These are phyloP conservation scores for Skeletonema potamos DNA, from an alignment of 108 stramenopile genomes.

Conservation along the genomic window DNA sequence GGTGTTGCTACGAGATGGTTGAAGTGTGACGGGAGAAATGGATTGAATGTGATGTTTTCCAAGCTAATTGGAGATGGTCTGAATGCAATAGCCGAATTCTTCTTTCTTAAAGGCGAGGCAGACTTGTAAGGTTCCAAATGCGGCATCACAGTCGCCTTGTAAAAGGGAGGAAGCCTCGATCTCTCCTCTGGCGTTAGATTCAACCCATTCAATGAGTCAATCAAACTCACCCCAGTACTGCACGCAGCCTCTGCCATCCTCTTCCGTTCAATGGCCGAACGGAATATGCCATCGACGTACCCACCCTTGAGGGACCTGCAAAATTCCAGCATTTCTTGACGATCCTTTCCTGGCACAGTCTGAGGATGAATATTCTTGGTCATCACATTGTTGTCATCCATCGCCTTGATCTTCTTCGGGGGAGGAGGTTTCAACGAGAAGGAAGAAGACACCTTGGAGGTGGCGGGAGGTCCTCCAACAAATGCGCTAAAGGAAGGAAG, in stretches of 20 bases:
- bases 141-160: slow-evolving; percentile 18
- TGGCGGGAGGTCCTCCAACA: neutral
- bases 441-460: neutral
- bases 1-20: neutral
- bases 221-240: slow-evolving; percentile 25
- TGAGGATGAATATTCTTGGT: slow-evolving; percentile 8
- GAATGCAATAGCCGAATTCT: neutral
- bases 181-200: slow-evolving; percentile 61
- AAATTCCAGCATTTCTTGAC: slow-evolving; percentile 49
- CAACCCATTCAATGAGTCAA: slow-evolving; percentile 49
- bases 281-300: slow-evolving; percentile 68
- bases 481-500: neutral
- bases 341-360: slow-evolving; percentile 31
- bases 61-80: neutral
- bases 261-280: slow-evolving; percentile 70
- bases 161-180: slow-evolving; percentile 47
- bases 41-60: neutral
- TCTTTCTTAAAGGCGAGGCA: neutral
- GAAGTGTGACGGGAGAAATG: neutral
- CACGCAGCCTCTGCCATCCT: slow-evolving; percentile 61
- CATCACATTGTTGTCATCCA: neutral
- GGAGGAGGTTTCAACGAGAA: neutral
- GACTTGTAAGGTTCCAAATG: slow-evolving; percentile 22
- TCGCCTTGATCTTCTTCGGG: slow-evolving; percentile 8
- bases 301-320: slow-evolving; percentile 73